Base-by-base conservation (phyloP, 148 eudicot genomes). In the Silene uniflora region DNA sequence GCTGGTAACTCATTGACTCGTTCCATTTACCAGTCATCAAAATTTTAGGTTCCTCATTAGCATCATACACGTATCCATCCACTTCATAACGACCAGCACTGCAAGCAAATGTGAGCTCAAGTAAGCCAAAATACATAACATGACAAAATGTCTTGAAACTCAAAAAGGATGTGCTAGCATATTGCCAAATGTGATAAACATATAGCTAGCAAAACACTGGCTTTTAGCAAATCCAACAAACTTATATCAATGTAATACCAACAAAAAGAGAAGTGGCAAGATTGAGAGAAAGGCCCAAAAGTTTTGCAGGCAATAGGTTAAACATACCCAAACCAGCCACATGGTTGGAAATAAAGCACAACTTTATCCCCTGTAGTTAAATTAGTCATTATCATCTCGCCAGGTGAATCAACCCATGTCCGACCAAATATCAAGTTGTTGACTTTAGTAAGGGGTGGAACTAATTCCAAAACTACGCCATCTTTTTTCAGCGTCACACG, bases 1-100 rank as follows among this genome's bases (percentile, higher is more conserved):
- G 92, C 80, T 95, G 99, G 81, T 88, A 95, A 74, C 92, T 92
- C 91, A 95, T 81, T 27, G 87, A 88, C 80, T 95, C 92, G 65
- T 85, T 95, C 96, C 99, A 95, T 81, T 92, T 95, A 21, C 99
- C 97, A 25, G 97, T 95, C 90, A 95, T 92, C 87, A 95, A 83
- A 73, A 95, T 70, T 77, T 95, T 95, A 59, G 99, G 99, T 76
- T 95, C 99, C 80, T 95, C 99, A 19, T 86, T 88, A 62, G 91
- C 85, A 85, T 92, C 89, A 79, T 92, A 95, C 5, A 95, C 97
- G 78, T 95, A 95, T 62, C 99, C 99, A 87, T 95, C 99, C 69
- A 95, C 96, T 84, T 95, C 99, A 89, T 83, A 95, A 46, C 99
- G 90, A 79, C 93, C 93, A 76, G 99, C 91, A 32, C 99, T 95